phyloP scores from a whole-genome alignment of 768 basidiomycete species.

The Tricholoma terreum region DNA sequence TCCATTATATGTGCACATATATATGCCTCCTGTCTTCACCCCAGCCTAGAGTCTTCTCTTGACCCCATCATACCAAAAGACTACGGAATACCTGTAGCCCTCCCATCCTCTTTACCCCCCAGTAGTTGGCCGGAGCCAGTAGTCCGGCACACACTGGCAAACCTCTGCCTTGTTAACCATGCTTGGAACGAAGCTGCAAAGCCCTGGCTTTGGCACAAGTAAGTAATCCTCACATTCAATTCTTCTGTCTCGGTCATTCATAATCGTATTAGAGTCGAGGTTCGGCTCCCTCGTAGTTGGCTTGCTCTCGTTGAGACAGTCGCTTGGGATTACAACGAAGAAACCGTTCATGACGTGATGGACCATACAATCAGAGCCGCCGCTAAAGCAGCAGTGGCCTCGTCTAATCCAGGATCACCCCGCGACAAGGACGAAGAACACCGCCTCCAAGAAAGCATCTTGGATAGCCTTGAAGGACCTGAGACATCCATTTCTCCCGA shows the following conservation, averaged over 20 bases:
- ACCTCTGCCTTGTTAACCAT: constrained; percentile 73
- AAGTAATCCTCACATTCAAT: constrained; percentile 15
- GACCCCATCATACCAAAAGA: constrained; percentile 60
- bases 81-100: constrained; percentile 52
- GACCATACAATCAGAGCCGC: constrained; percentile 66
- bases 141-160: constrained; percentile 62
- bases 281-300: constrained; percentile 83
- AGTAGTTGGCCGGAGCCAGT: constrained; percentile 67
- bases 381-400: constrained; percentile 57
- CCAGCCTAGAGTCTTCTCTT: constrained; percentile 50
- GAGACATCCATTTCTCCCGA: constrained; percentile 73
- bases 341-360: constrained; percentile 62
- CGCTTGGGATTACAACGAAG: constrained; percentile 67
- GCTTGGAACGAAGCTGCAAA: constrained; percentile 82
- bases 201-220: constrained; percentile 83
- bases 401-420: constrained; percentile 31
- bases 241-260: background rate
- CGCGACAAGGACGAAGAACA: constrained; percentile 40
- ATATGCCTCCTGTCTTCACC: constrained; percentile 59
- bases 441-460: constrained; percentile 57
- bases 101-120: constrained; percentile 74
- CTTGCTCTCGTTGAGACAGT: constrained; percentile 78
- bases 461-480: constrained; percentile 56
- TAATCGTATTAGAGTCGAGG: constrained; percentile 50
- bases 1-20: constrained; percentile 71